Evolutionary conservation across 805 yeast genomes (phyloP), one percentile per base, ranked within the genome.

Genomic region (Candida dajiaensis): DNA sequence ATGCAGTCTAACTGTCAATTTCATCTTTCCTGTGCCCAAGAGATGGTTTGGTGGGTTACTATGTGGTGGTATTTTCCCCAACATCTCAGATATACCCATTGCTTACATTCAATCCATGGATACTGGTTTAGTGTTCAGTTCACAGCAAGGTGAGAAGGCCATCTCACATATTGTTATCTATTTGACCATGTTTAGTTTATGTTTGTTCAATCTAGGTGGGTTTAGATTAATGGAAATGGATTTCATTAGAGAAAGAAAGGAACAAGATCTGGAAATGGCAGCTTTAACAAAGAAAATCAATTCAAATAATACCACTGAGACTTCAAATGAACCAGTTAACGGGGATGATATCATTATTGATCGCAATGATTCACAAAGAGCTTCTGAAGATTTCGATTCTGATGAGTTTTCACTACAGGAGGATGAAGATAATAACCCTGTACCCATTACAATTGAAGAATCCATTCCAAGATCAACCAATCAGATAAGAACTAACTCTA

Each of bases 81-180:
- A 88, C 58, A 80, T 84, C 39, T 78, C 89, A 15, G 96, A 88
- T 65, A 70, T 88, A 46, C 96, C 96, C 0, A 85, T 88, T 54
- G 95, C 96, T 0, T 89, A 88, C 54, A 62, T 82, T 33, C 88
- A 83, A 57, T 83, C 92, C 3, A 66, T 88, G 58, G 82, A 85
- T 22, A 69, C 74, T 16, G 81, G 89, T 1, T 68, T 77, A 1
- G 65, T 73, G 7, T 81, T 89, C 54, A 66, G 80, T 0, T 48
- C 67, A 5, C 72, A 63, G 4, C 78, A 83, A 45, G 83, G 85
- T 16, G 71, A 77, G 45, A 73, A 75, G 54, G 96, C 96, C 28
- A 84, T 83, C 26, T 92, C 96, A 0, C 88, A 85, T 64, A 81
- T 84, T 18, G 82, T 89, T 55, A 81, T 89, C 28, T 84, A 81